These are phyloP conservation scores for Arthrobotrys sphaeroides DNA, from an alignment of 2,329 filamentous ascomycete genomes.

Conservation along the genomic window DNA sequence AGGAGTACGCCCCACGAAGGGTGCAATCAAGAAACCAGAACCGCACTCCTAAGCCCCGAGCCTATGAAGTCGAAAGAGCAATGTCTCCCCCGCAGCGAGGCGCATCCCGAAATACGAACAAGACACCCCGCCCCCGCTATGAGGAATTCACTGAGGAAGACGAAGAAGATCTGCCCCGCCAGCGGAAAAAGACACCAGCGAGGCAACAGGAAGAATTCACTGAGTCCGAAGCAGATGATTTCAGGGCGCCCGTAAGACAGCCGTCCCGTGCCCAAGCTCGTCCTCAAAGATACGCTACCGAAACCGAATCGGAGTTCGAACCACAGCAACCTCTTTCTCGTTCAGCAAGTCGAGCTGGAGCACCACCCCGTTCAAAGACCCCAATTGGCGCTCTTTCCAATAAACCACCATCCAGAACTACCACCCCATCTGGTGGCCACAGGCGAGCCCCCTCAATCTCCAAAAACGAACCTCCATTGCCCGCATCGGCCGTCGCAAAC, in stretches of 20 bases:
- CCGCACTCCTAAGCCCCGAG: constrained; percentile 47
- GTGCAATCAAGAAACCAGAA: constrained; percentile 45
- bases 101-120: constrained; percentile 43
- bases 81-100: constrained; percentile 49
- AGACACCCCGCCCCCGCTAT: constrained; percentile 46
- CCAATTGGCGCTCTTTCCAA: constrained; percentile 19
- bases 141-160: constrained; percentile 48
- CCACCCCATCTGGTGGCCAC: constrained; percentile 39
- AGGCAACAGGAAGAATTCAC: constrained; percentile 47
- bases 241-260: constrained; percentile 36
- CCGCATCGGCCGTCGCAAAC: constrained; percentile 4
- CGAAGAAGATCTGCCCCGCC: constrained; percentile 33
- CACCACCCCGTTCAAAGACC: constrained; percentile 28
- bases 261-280: constrained; percentile 45
- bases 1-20: constrained; percentile 38
- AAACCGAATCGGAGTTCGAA: constrained; percentile 46
- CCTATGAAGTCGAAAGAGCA: constrained; percentile 30
- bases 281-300: constrained; percentile 29
- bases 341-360: constrained; percentile 31
- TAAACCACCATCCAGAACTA: constrained; percentile 40
- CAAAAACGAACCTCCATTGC: constrained; percentile 27
- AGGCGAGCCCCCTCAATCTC: constrained; percentile 34
- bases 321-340: constrained; percentile 9
- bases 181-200: constrained; percentile 30
- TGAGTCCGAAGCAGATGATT: constrained; percentile 48